Evolutionary conservation across 495 filamentous ascomycete species (phyloP).

Genomic region (Aspergillus hancockii): DNA sequence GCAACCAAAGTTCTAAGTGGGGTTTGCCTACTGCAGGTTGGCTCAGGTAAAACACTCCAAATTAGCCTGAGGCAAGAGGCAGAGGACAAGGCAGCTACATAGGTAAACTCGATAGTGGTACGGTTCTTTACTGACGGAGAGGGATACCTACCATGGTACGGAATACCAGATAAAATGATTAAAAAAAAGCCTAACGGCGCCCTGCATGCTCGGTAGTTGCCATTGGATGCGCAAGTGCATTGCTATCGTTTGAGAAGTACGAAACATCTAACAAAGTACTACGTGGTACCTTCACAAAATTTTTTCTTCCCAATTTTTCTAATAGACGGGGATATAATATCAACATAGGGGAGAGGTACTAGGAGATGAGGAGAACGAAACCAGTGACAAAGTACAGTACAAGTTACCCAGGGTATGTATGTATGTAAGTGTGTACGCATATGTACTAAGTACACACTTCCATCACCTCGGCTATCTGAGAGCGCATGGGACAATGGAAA

Average conservation of each 20-base stretch:
- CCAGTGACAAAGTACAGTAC: background rate
- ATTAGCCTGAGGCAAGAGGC: background rate
- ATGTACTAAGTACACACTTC: background rate
- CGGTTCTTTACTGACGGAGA: background rate
- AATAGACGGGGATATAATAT: background rate
- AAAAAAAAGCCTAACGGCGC: background rate
- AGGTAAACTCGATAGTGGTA: background rate
- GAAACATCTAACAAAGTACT: background rate
- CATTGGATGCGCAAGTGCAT: background rate
- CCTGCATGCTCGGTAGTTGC: background rate
- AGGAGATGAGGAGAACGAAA: background rate
- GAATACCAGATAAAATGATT: background rate
- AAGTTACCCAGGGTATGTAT: background rate
- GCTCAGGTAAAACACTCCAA: background rate
- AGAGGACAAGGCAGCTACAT: background rate
- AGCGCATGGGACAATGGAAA: conserved; percentile 5
- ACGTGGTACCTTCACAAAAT: too few species aligned
- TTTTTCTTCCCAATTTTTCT: background rate
- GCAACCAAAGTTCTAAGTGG: background rate
- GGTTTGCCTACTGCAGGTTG: background rate
- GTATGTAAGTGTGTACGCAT: too few species aligned
- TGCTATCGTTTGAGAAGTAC: background rate
- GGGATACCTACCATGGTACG: background rate
- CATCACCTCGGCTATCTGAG: conserved; percentile 11
- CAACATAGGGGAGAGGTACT: background rate